Evolutionary conservation across 2,329 filamentous ascomycete genomes (phyloP), one percentile per base, ranked within the genome.

Genomic region (Fusarium xylarioides): DNA sequence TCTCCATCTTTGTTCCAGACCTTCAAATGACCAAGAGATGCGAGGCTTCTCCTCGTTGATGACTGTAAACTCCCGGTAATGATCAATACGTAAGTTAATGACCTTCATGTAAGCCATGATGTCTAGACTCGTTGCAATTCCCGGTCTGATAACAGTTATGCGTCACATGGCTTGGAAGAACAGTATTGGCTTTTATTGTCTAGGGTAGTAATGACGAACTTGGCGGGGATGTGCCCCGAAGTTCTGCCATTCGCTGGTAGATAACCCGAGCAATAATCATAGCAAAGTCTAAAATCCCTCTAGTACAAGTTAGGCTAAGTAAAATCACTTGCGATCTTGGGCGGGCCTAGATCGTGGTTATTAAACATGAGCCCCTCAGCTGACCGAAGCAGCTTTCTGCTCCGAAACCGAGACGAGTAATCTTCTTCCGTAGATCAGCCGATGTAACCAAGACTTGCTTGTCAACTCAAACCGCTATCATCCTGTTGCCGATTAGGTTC

Each of bases 1-100:
- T 7, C 78, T 77, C 85, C 84, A 87, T 64, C 83, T 76, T 2
- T 77, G 53, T 15, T 78, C 80, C 21, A 80, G 74, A 5, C 83
- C 82, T 10, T 79, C 78, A 55, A 86, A 85, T 11, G 80, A 72
- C 85, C 85, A 87, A 11, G 85, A 86, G 47, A 87, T 82, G 1
- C 85, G 80, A 19, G 85, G 86, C 19, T 77, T 63, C 0, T 78
- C 71, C 58, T 86, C 84, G 9, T 79, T 83, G 35, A 87, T 86
- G 11, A 85, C 85, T 7, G 86, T 71, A 28, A 82, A 80, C 2
- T 73, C 62, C 2, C 78, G 79, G 53, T 85, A 81, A 55, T 86
- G 83, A 72, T 85, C 84, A 59, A 86, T 5, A 23, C n/a, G 40
- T 11, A 43, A 11, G n/a, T 43, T 23, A 7, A 23, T 11, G 4